Conservation (phyloP, 371 early-diverging fungal species). For the Mortierella sp. region DNA sequence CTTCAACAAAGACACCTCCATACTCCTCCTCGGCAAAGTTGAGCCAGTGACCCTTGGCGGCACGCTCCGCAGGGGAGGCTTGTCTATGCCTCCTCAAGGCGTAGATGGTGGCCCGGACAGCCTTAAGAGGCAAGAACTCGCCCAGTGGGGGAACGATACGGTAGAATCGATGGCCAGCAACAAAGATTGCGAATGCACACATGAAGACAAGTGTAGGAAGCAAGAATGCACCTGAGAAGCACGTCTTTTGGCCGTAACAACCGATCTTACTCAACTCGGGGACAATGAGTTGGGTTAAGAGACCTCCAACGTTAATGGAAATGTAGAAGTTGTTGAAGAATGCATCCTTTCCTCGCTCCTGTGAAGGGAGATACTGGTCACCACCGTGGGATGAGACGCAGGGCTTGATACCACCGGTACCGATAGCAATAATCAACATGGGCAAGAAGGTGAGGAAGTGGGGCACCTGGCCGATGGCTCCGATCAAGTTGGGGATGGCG, state of each 20-base stretch:
- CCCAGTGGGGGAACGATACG: constrained; percentile 69
- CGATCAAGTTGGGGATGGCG: constrained; percentile 42
- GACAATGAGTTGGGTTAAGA: constrained; percentile 30
- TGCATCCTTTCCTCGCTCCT: constrained; percentile 28
- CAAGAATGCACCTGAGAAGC: constrained; percentile 30
- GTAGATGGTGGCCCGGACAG: constrained; percentile 38
- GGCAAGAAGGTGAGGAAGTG: constrained; percentile 46
- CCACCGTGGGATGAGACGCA: constrained; percentile 66
- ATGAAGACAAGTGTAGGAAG: constrained; percentile 53
- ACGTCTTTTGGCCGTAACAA: constrained; percentile 27
- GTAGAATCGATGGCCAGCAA: constrained; percentile 61
- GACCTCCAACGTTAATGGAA: constrained; percentile 58
- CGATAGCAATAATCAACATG: constrained; percentile 60
- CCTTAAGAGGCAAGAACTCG: constrained; percentile 60
- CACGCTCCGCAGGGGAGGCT: constrained; percentile 40
- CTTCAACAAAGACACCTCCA: constrained; percentile 57
- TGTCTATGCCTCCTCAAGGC: constrained; percentile 17
- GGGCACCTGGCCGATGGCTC: constrained; percentile 27
- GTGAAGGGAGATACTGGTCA: constrained; percentile 55
- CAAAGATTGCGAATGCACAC: constrained; percentile 56
- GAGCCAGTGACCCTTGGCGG: constrained; percentile 46
- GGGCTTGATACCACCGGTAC: constrained; percentile 75
- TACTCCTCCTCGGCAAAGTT: constrained; percentile 50
- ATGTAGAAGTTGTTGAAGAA: constrained; percentile 66
- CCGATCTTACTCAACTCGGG: constrained; percentile 23